Base-by-base conservation (phyloP, 202 grass and related monocot species). In the Elaeis oleifera region DNA sequence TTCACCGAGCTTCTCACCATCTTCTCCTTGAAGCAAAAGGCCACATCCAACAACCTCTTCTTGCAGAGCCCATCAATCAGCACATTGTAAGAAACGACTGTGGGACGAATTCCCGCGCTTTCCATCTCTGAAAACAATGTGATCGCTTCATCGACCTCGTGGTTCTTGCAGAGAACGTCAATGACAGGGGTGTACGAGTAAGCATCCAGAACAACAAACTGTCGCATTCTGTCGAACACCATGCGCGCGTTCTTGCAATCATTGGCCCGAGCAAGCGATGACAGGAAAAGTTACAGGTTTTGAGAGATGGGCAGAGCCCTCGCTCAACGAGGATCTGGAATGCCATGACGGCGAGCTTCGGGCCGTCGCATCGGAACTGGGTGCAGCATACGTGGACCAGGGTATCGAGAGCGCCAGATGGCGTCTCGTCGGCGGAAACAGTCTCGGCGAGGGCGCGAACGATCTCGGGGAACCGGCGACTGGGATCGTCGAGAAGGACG, bases 51-150 rank as follows among this genome's bases (percentile, higher is more conserved):
- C 71, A 73, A 85, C 32, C 70, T 81, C 51, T 59, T 80, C 75
- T 88, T 90, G 72, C 81, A 96, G 14, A 96, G 70, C 50, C 73
- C 86, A 74, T 88, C 78, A 67, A 96, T 78, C 44, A 90, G 63
- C 51, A 83, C 54, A 80, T 90, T 96, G 78, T 85, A 96, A 18
- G 81, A 60, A 65, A 88, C 72, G 28, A 74, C 76, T 4, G 58
- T 76, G n/a, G 81, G 81, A 6, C 32, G 56, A 39, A 84, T 17
- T 20, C 78, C 86, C 16, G 65, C 50, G 39, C 67, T 73, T 23
- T 53, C 59, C 79, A 95, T 70, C 36, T 84, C 83, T 2, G 61
- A 67, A 21, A 96, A 77, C 64, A 96, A 74, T 39, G 11, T 56
- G 32, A 81, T 62, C 11, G 78, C 90, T 6, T 71, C 76, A 36